Evolutionary conservation across 2,329 filamentous ascomycete genomes (phyloP), one percentile per base, ranked within the genome.

Genomic region (Colletotrichum brevisporum): DNA sequence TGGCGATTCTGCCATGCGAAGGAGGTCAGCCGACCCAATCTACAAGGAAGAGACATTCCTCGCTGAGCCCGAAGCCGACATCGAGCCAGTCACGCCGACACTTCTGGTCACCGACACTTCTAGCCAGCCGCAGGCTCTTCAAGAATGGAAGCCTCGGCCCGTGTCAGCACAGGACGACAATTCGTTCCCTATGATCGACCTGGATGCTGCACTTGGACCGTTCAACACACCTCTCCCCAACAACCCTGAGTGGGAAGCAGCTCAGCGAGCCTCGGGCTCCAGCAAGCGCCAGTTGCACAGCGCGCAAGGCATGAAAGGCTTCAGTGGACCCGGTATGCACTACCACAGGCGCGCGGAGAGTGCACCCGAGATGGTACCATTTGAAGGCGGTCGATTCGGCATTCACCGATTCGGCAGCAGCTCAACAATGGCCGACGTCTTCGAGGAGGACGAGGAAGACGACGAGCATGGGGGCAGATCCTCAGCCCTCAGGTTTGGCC

Each of bases 201-300:
- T 99, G 50, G 96, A 99, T 81, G 95, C 95, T 18, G 96, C 95
- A 27, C 86, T 98, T 1, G 95, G 94, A 2, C 94, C 95, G 0
- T 97, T 97, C 80, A 96, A 97, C 75, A 97, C 94, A 0, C 92
- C 93, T 27, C 83, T 90, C 2, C 84, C 83, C 39, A 84, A 85
- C 12, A 90, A 90, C 67, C 83, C 88, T 2, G 89, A 91, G 69
- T 92, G 91, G 86, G 90, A 92, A 70, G 88, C 89, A 2, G 90
- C 90, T 8, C 89, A 92, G 72, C 84, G 84, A 67, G 85, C 85
- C 1, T 86, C 87, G 6, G 84, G 84, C 6, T 81, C 84, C 1
- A 75, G 77, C 45, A 90, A 91, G 75, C 88, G 91, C 72, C 88
- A 91, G 67, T 86, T 96, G 77, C 93, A 96, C 78, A 95, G 93